Base-by-base conservation (phyloP, 1,284 basidiomycete genomes). In the Cryptococcus sp. region DNA sequence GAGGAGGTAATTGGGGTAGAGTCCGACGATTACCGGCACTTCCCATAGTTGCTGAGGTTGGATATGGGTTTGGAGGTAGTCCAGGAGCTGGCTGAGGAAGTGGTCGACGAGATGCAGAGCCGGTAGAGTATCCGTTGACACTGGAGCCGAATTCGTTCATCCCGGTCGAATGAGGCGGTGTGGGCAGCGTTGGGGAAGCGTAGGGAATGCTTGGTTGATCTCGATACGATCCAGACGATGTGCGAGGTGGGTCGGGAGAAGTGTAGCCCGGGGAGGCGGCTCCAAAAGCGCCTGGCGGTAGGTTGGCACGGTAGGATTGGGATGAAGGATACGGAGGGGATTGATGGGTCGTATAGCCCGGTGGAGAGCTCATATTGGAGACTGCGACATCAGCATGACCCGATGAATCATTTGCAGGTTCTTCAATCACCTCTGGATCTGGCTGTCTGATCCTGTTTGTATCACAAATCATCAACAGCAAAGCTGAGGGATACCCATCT, bases 51-150 rank as follows among this genome's bases (percentile, higher is more conserved):
- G 24, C 33, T 21, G 45, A 45, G n/a, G 33, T 19, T 16, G 48
- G 43, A 21, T 51, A 51, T 1, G 42, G 48, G 28, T 44, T 48
- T 11, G 53, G 40, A 2, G 53, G 43, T 11, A 51, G 25, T 21
- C 33, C 18, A 12, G 47, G 28, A 3, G 58, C 57, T 43, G 57
- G 57, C 43, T 51, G 25, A 16, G 59, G 59, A 3, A 61, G 43
- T 10, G 54, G 59, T 12, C 57, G 48, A n/a, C 57, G 44, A 4
- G 53, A 45, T 21, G 47, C 43, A 4, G 50, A 52, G 9, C 28
- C 28, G 14, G 28, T 14, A 7, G 14, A 7, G 28, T 31, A 31
- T 7, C 28, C 28, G 14, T 31, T 31, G 28, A 31, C 28, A 31
- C 32, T 31, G 9, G 6, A 25, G 37, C 46, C 46, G 32, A 47